Evolutionary conservation across 2,329 filamentous ascomycete species (phyloP), one percentile per base, ranked within the genome.

Genomic region (Coleophoma crateriformis): DNA sequence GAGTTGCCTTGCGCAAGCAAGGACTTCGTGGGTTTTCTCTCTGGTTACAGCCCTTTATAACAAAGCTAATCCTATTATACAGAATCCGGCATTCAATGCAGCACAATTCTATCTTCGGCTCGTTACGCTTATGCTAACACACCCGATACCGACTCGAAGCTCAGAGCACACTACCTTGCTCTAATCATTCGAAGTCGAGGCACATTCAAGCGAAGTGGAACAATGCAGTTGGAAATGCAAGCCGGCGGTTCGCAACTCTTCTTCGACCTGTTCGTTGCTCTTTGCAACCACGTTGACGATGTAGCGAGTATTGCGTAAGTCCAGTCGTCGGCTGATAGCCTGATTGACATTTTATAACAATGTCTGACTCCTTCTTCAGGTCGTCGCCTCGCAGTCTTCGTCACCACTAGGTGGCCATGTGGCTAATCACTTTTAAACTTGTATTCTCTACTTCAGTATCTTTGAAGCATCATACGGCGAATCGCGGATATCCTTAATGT

Each of bases 221-320:
- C 90, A 3, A 95, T 96, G 90, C 91, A 96, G 71, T 81, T 88
- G 58, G 90, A 96, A 72, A 96, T 96, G 90, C 87, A 87, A 67
- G 81, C 82, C 54, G 91, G 91, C 27, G 89, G 89, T 48, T 87
- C 76, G 1, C 79, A 87, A 63, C 75, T 95, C 51, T 96, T 95
- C 73, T 96, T 96, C 65, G 91, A 96, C 65, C 75, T 96, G 41
- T 96, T 96, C 66, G 91, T 96, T 46, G 90, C 91, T 15, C 82
- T 96, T 70, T 90, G 88, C 70, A 95, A 96, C 66, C 89, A 95
- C 64, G 87, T 95, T 64, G 88, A 82, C 66, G 86, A 85, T 61
- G 77, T 84, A 54, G 76, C 78, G 4, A 76, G 73, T 49, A 70
- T 73, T 50, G 73, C 75, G 78, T 82, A 67, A 74, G 77, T 71